Evolutionary conservation across 352 stramenopile genomes (phyloP), one percentile per base, ranked within the genome.

Genomic region (Phytophthora quininea): DNA sequence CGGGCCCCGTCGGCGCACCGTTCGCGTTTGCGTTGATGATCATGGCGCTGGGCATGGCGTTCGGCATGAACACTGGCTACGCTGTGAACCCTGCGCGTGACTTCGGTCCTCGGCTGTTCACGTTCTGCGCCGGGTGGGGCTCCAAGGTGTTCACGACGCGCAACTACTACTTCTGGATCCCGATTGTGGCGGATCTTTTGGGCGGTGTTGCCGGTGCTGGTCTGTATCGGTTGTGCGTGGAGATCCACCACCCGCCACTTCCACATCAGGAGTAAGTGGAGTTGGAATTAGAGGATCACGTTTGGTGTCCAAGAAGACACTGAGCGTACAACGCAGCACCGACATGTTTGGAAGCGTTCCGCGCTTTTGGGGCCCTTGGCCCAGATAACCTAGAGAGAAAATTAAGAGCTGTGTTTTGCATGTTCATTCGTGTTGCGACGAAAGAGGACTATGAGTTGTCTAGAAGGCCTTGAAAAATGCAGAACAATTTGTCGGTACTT

Each of bases 261-360:
- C 54, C 40, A n/a, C 54, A 60, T 40, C 54, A 60, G 54, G 19
- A 60, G 14, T 60, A 60, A 60, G 54, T 27, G 14, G 35, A 40
- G n/a, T n/a, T n/a, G n/a, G n/a, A n/a, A n/a, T n/a, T 65, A 65
- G 49, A 58, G 49, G 4, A 30, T 53, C 58, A 65, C 48, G 49
- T 11, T 40, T 14, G 42, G 37, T 50, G 48, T 10, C 27, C 29
- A 40, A 19, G 32, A 9, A 54, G 30, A 48, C 38, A 29, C 37
- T 47, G 2, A 31, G 58, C 58, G 58, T 58, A 64, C 45, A 2
- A 19, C 31, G 29, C 38, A 57, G n/a, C 47, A 64, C 27, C 3
- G 14, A 53, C 30, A 55, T 55, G 31, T 35, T 58, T 58, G 49
- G 54, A 65, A 64, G 48, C 58, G 58, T 64, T 54, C 52, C 37